Percentiles rank a stretch among this genome's conserved stretches.
These are phyloP conservation scores for Dioscorea zingiberensis DNA, from an alignment of 106 monocot species.

Conservation along the genomic window DNA sequence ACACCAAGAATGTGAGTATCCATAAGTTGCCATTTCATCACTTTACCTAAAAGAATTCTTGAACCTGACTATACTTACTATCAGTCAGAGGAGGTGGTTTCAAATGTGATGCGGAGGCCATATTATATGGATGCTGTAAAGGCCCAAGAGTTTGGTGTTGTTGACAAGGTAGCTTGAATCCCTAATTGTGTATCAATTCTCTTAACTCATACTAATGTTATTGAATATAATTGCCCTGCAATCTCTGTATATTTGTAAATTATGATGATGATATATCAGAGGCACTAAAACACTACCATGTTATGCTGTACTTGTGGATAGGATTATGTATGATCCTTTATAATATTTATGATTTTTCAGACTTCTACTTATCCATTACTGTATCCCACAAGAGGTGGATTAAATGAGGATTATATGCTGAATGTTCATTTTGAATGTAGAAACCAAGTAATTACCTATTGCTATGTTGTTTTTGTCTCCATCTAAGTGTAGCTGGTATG, in stretches of 20 bases:
- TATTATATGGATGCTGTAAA: constrained; percentile 87
- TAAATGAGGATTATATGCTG: too few relatives aligned
- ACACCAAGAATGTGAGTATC: constrained; percentile 89
- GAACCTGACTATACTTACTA: constrained; percentile 7
- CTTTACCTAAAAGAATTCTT: background rate
- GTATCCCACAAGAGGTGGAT: too few relatives aligned
- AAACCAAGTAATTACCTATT: too few relatives aligned
- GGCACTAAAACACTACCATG: too few relatives aligned
- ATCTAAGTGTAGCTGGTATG: too few relatives aligned
- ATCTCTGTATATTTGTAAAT: background rate
- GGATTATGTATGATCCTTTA: background rate
- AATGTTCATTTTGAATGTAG: too few relatives aligned
- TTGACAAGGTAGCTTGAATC: constrained; percentile 75
- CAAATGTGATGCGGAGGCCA: constrained; percentile 70
- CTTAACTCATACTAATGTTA: background rate
- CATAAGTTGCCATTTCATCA: background rate
- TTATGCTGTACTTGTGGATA: background rate
- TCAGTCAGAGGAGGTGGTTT: constrained; percentile 63
- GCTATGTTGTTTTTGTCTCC: too few relatives aligned
- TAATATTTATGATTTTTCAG: too few relatives aligned
- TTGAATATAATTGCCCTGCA: background rate
- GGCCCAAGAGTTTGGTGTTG: constrained; percentile 87
- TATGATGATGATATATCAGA: background rate
- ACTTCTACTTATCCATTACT: too few relatives aligned
- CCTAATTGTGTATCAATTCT: background rate